Base-by-base conservation (phyloP, 1,139 yeast genomes). In the Lodderomyces orthopsilosis region DNA sequence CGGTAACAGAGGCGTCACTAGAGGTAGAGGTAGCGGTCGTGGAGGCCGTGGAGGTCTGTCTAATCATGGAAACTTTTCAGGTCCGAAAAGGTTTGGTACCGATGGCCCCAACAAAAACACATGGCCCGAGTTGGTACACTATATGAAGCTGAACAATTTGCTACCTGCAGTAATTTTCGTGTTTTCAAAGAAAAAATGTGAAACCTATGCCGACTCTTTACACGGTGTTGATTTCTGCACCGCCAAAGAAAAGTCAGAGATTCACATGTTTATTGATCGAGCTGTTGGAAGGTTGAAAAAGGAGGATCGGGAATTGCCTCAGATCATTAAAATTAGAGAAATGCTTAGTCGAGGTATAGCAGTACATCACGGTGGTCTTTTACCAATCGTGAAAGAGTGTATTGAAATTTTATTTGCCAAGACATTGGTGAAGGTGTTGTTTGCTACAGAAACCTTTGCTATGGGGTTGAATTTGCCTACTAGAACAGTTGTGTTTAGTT, bases 391-490 rank as follows among this genome's bases (percentile, higher is more conserved):
- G 35, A 93, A 93, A 56, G 99, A 93, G 61, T 85, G 91, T 43
- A 93, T 93, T 54, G 99, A 93, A 64, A 91, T 93, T 46, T 66
- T 93, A 39, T 93, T 93, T 66, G 84, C 97, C 1, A 84, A 79
- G 55, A 82, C 95, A 0, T 73, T 93, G 42, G 88, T 93, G 35
- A 91, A 90, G 61, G 95, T 91, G 0, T 70, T 93, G 41, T 93
- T 93, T 69, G 98, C 98, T 0, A 93, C 99, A 0, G 99, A 93
- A 64, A 93, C 99, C 0, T 93, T 93, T 69, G 96, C 98, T 2
- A 94, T 93, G 91, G 99, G 99, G 10, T 77, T 93, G 57, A 93
- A 93, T 61, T 78, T 93, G 70, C 99, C 99, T 21, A 94, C 98
- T 0, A 84, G 95, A 64, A 93, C 98, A 0, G 99, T 93, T 37